Conservation (phyloP, 1,284 basidiomycete species). For the Cryptococcus maquisensis region DNA sequence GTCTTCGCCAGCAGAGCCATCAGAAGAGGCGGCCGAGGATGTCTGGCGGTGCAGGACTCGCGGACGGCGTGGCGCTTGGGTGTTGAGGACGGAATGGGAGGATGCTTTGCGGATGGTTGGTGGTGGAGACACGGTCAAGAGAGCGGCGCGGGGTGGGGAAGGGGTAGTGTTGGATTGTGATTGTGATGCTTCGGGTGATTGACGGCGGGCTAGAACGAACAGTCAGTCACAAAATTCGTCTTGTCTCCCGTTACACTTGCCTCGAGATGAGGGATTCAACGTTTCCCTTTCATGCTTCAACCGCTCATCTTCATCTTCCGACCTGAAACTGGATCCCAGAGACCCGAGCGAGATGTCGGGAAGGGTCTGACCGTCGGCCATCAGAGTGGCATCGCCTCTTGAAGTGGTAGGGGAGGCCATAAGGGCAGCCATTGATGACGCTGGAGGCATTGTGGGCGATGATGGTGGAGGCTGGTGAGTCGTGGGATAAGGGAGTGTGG, state of each 20-base stretch:
- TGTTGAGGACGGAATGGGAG: constrained; percentile 27
- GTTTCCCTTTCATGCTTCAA: neutral
- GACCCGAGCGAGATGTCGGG: constrained; percentile 48
- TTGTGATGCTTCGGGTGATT: constrained; percentile 26
- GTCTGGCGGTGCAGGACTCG: constrained; percentile 20
- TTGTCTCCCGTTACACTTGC: neutral
- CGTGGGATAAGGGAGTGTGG: neutral
- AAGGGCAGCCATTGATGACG: constrained; percentile 34
- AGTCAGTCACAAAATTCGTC: neutral
- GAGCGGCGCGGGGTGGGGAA: constrained; percentile 23
- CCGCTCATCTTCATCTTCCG: constrained; percentile 27
- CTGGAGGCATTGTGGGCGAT: constrained; percentile 26
- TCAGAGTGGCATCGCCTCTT: constrained; percentile 33
- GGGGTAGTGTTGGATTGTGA: constrained; percentile 19
- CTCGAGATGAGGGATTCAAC: neutral
- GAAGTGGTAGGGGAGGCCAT: constrained; percentile 35
- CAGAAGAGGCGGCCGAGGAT: constrained; percentile 13
- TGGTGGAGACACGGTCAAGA: constrained; percentile 34
- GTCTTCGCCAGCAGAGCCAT: constrained; percentile 13
- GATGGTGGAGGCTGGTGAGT: too few species aligned
- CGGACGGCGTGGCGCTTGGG: constrained; percentile 27
- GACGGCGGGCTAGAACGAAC: neutral
- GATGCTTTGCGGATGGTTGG: constrained; percentile 32
- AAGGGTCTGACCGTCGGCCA: constrained; percentile 34
- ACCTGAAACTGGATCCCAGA: constrained; percentile 44